A percentile compares a stretch with the other conserved stretches of the same genome.
phyloP scores from a whole-genome alignment of 495 filamentous ascomycete genomes.

The Hyaloscypha bicolor region DNA sequence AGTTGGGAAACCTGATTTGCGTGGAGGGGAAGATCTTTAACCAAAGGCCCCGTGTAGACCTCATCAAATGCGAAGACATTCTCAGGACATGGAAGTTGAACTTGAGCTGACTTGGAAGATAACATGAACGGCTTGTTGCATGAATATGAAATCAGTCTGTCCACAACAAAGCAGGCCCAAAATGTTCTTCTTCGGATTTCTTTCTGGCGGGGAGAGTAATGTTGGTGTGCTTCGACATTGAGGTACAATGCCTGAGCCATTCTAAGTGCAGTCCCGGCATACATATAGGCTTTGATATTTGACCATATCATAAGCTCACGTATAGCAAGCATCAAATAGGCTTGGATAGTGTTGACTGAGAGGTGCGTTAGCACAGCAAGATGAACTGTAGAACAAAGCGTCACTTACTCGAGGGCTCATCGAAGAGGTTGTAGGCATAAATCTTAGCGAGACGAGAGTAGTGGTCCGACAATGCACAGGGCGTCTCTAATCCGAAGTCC shows the following conservation, averaged over 20 bases:
- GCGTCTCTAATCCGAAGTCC: neutral
- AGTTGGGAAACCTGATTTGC: slow-evolving; percentile 2
- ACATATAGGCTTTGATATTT: neutral
- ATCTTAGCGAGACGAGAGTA: neutral
- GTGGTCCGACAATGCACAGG: neutral
- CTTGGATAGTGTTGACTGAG: neutral
- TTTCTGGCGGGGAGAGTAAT: neutral
- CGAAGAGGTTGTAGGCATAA: neutral
- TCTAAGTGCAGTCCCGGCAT: slow-evolving; percentile 3
- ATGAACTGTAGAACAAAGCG: neutral
- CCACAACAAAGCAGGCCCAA: neutral
- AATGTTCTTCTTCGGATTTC: slow-evolving; percentile 5
- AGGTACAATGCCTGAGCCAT: neutral
- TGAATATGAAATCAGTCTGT: neutral
- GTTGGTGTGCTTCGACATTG: neutral
- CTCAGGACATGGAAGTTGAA: neutral
- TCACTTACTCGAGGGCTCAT: slow-evolving; percentile 2
- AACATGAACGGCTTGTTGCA: neutral
- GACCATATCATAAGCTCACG: slow-evolving; percentile 1
- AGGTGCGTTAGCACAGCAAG: neutral
- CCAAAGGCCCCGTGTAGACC: neutral
- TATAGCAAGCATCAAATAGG: neutral
- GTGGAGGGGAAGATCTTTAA: neutral
- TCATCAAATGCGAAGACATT: neutral
- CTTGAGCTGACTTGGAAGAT: neutral